Evolutionary conservation across 805 yeast genomes (phyloP).

Genomic region (Isabelozyma gotoi): DNA sequence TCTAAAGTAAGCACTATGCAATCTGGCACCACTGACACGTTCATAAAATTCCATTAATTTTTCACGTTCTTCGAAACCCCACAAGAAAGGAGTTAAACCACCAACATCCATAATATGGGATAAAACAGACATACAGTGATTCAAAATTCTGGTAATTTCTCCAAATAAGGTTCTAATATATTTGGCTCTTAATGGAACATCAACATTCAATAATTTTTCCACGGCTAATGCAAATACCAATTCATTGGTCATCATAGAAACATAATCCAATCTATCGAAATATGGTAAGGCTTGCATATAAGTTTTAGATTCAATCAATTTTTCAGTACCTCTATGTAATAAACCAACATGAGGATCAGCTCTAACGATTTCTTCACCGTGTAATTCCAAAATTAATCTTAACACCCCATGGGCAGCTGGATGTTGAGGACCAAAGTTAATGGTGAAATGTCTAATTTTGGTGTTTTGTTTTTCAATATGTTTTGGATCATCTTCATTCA

Average conservation of each 20-base stretch:
- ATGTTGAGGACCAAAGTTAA: constrained; percentile 91
- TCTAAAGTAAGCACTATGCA: constrained; percentile 84
- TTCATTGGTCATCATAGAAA: constrained; percentile 88
- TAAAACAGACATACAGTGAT: constrained; percentile 82
- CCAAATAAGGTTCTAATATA: constrained; percentile 84
- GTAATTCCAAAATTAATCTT: constrained; percentile 79
- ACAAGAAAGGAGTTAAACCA: constrained; percentile 87
- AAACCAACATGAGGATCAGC: constrained; percentile 89
- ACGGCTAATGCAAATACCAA: constrained; percentile 81
- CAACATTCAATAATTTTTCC: constrained; percentile 80
- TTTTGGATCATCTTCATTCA: constrained; percentile 42
- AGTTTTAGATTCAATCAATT: constrained; percentile 81
- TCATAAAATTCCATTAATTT: constrained; percentile 91
- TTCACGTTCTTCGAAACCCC: constrained; percentile 95
- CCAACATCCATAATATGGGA: constrained; percentile 95
- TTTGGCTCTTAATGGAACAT: constrained; percentile 81
- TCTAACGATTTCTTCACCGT: constrained; percentile 85
- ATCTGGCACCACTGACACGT: constrained; percentile 86
- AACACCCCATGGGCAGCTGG: constrained; percentile 95
- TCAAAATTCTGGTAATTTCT: constrained; percentile 79
- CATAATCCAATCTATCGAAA: constrained; percentile 85
- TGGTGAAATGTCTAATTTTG: constrained; percentile 81
- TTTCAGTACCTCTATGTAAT: constrained; percentile 86
- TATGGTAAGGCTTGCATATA: constrained; percentile 87
- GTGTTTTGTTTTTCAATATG: constrained; percentile 43